Evolutionary conservation across 1,284 basidiomycete genomes (phyloP).

Genomic region (Ceratobasidium papillatum): DNA sequence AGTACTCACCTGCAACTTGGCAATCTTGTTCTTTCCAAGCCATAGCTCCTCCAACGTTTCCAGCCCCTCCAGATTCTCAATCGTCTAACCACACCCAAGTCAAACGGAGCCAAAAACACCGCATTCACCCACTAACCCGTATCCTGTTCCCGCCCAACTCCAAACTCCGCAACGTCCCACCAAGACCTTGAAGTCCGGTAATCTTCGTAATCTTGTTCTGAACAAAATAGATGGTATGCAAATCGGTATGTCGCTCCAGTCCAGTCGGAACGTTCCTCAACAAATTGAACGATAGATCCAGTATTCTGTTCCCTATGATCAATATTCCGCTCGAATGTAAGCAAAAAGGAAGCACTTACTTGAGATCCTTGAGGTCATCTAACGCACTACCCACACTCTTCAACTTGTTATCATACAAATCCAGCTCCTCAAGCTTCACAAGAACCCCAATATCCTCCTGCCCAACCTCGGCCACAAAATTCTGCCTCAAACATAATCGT

Average conservation of each 20-base stretch:
- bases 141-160: slow-evolving; percentile 95
- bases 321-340: slow-evolving; percentile 1
- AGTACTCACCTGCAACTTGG: slow-evolving; percentile 75
- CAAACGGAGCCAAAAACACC: slow-evolving; percentile 29
- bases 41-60: slow-evolving; percentile 90
- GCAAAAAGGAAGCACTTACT: slow-evolving; percentile 61
- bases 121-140: slow-evolving; percentile 62
- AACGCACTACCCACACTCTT: slow-evolving; percentile 76
- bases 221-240: slow-evolving; percentile 90
- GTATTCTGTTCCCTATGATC: slow-evolving; percentile 59
- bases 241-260: slow-evolving; percentile 65
- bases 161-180: slow-evolving; percentile 76
- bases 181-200: slow-evolving; percentile 67
- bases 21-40: slow-evolving; percentile 98
- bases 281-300: slow-evolving; percentile 97
- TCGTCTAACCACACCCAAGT: slow-evolving; percentile 62
- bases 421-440: slow-evolving; percentile 82
- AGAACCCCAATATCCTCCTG: slow-evolving; percentile 72
- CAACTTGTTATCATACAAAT: slow-evolving; percentile 95
- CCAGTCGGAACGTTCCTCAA: slow-evolving; percentile 74
- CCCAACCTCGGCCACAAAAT: slow-evolving; percentile 79
- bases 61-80: slow-evolving; percentile 87
- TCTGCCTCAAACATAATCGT: slow-evolving; percentile 89
- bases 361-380: slow-evolving; percentile 67
- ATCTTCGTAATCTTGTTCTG: slow-evolving; percentile 94